Evolutionary conservation across 2,329 filamentous ascomycete genomes (phyloP).

Genomic region (Pseudogymnoascus sp.): DNA sequence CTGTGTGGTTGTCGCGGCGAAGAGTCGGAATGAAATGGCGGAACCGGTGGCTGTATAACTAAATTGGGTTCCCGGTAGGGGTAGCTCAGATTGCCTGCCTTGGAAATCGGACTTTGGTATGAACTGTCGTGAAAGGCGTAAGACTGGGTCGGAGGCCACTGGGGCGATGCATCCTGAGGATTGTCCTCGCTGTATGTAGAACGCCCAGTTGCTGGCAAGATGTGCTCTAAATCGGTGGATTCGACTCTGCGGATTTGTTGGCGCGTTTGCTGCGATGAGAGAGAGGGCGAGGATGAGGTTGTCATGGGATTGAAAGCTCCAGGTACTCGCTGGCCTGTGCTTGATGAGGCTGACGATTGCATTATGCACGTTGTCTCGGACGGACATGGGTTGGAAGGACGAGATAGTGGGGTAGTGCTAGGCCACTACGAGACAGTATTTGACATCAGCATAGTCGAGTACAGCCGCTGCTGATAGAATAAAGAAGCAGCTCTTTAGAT

Average conservation of each 20-base stretch:
- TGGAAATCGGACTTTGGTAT: neutral
- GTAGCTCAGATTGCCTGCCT: neutral
- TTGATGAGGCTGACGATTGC: constrained; percentile 8
- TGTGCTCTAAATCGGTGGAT: constrained; percentile 3
- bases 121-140: neutral
- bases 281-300: neutral
- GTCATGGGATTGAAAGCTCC: constrained; percentile 11
- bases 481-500: neutral
- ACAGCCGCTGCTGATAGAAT: neutral
- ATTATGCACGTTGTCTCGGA: constrained; percentile 1
- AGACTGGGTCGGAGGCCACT: neutral
- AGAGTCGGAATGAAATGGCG: constrained; percentile 25
- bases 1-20: constrained; percentile 36
- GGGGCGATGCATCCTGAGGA: constrained; percentile 2
- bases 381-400: constrained; percentile 1
- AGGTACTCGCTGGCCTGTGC: constrained; percentile 10
- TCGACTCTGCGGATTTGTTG: constrained; percentile 10
- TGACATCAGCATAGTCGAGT: neutral
- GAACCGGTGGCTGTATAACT: neutral
- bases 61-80: neutral
- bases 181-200: neutral
- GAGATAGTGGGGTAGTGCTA: constrained; percentile 5
- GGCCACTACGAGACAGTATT: neutral
- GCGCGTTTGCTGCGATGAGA: neutral
- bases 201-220: neutral